Conservation (phyloP, 495 filamentous ascomycete species). For the Penicillium crystallinum region DNA sequence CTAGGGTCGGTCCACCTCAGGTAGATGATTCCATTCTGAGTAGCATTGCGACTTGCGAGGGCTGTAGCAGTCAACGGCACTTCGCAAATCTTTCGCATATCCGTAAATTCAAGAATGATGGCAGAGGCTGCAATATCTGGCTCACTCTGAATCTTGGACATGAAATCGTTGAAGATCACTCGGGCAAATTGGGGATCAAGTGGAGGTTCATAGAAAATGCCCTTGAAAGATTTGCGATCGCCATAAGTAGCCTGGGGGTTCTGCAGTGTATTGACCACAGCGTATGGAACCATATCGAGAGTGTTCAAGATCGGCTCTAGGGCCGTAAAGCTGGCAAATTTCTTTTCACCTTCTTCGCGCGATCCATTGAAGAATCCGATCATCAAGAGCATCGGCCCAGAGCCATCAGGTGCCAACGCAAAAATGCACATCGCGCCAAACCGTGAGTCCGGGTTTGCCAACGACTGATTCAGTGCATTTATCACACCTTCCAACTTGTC, state of each 20-base stretch:
- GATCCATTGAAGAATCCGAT: slow-evolving; percentile 50
- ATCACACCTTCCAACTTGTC: slow-evolving; percentile 38
- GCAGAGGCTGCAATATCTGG: slow-evolving; percentile 21
- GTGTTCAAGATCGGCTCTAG: slow-evolving; percentile 35
- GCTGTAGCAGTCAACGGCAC: slow-evolving; percentile 21
- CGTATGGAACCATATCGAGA: slow-evolving; percentile 38
- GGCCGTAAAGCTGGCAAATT: slow-evolving; percentile 34
- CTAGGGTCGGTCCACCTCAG: slow-evolving; percentile 28
- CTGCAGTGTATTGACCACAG: slow-evolving; percentile 37
- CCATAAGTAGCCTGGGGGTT: slow-evolving; percentile 38
- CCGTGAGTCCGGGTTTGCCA: slow-evolving; percentile 26
- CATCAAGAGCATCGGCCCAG: slow-evolving; percentile 34
- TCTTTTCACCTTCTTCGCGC: slow-evolving; percentile 32
- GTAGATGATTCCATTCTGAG: slow-evolving; percentile 34
- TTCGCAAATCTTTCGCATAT: slow-evolving; percentile 32
- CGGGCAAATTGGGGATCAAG: slow-evolving; percentile 31
- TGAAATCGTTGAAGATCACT: slow-evolving; percentile 34
- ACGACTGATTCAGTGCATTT: slow-evolving; percentile 33
- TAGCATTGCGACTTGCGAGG: slow-evolving; percentile 26
- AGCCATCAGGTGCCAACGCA: slow-evolving; percentile 30
- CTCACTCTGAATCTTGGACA: slow-evolving; percentile 23
- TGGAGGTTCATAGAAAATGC: slow-evolving; percentile 44
- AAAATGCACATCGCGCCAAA: slow-evolving; percentile 37
- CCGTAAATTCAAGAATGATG: slow-evolving; percentile 30
- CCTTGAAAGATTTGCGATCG: slow-evolving; percentile 43